Conservation (phyloP, 768 basidiomycete species). For the Leccinum disarticulatum region DNA sequence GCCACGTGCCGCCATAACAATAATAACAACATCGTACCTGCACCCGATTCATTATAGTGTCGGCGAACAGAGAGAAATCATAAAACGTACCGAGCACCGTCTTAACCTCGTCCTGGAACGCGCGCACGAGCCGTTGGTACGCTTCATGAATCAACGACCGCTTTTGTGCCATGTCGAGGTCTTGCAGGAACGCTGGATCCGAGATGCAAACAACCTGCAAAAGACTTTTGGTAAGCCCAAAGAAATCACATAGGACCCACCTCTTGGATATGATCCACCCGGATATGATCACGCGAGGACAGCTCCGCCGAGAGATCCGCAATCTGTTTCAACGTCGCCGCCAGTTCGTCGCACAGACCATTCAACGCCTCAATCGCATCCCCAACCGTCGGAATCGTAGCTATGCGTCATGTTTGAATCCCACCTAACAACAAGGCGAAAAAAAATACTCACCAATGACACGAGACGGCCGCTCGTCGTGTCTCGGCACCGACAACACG, state of each 20-base stretch:
- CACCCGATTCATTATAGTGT: neutral
- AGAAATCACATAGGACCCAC: slow-evolving; percentile 35
- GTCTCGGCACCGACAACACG: slow-evolving; percentile 37
- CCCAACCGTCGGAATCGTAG: slow-evolving; percentile 73
- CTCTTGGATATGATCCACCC: slow-evolving; percentile 68
- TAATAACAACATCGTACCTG: slow-evolving; percentile 77
- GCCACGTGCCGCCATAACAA: slow-evolving; percentile 79
- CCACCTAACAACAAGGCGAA: neutral
- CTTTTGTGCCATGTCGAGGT: slow-evolving; percentile 68
- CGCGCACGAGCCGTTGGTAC: slow-evolving; percentile 46
- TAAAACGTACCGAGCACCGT: slow-evolving; percentile 50
- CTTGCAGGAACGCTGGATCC: slow-evolving; percentile 57
- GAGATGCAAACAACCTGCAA: slow-evolving; percentile 48
- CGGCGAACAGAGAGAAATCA: neutral
- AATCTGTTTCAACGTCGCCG: slow-evolving; percentile 54
- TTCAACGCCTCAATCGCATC: slow-evolving; percentile 69
- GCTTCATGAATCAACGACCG: slow-evolving; percentile 61
- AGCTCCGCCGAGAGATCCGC: slow-evolving; percentile 43
- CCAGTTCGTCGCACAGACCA: slow-evolving; percentile 59
- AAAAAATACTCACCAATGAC: slow-evolving; percentile 48
- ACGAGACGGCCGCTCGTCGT: slow-evolving; percentile 47
- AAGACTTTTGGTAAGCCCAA: no score
- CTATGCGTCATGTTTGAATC: slow-evolving; percentile 32
- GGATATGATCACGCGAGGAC: slow-evolving; percentile 64
- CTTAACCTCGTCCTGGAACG: slow-evolving; percentile 43